These are phyloP conservation scores for Evansstolkia leycettana DNA, from an alignment of 495 filamentous ascomycete genomes.

Conservation along the genomic window DNA sequence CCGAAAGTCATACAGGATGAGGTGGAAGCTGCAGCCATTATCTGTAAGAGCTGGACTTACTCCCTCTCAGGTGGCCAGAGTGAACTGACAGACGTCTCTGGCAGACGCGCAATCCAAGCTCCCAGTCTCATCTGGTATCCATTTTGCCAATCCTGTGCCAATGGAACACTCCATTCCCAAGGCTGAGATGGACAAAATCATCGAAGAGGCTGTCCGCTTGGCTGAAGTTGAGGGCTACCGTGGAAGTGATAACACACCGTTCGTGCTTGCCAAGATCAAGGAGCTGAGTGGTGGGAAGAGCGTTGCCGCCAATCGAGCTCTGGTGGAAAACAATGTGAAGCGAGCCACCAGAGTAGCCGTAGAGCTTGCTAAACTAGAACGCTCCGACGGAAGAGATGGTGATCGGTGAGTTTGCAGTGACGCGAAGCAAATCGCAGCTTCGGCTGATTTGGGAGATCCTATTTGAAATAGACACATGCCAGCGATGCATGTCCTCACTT, in stretches of 20 bases:
- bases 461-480: slow-evolving; percentile 29
- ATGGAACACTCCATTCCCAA: slow-evolving; percentile 55
- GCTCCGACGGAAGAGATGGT: slow-evolving; percentile 14
- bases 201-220: slow-evolving; percentile 59
- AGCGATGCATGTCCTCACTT: slow-evolving; percentile 15
- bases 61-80: too few species aligned
- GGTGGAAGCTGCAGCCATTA: slow-evolving; percentile 72
- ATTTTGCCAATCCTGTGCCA: slow-evolving; percentile 85
- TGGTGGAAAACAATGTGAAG: slow-evolving; percentile 71
- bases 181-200: slow-evolving; percentile 58
- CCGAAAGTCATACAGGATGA: slow-evolving; percentile 63
- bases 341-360: slow-evolving; percentile 69
- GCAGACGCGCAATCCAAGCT: slow-evolving; percentile 53
- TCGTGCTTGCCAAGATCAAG: slow-evolving; percentile 69
- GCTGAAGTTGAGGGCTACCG: slow-evolving; percentile 54
- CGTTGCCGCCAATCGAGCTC: slow-evolving; percentile 59
- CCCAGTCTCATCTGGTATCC: slow-evolving; percentile 56
- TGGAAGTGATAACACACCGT: slow-evolving; percentile 81
- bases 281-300: slow-evolving; percentile 64
- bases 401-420: slow-evolving; percentile 26
- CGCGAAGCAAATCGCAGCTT: slow-evolving; percentile 4
- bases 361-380: slow-evolving; percentile 55
- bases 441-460: slow-evolving; percentile 24
- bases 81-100: too few species aligned
- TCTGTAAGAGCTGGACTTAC: too few species aligned